phyloP scores from a whole-genome alignment of 768 basidiomycete species.

The Boletellus ananiceps region DNA sequence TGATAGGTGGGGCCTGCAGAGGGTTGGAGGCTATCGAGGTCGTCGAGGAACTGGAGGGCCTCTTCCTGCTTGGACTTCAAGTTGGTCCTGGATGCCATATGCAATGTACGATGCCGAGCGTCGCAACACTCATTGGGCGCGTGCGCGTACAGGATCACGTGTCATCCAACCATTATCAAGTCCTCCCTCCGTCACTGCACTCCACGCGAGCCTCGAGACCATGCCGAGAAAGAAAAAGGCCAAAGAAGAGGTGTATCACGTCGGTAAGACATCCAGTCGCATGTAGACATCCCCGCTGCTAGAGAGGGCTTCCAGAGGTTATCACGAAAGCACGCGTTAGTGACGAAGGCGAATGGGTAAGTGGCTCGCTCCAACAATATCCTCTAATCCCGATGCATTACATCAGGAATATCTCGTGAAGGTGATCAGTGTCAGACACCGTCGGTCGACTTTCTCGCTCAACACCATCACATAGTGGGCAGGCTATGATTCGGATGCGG shows the following conservation, averaged over 20 bases:
- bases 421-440: slow-evolving; percentile 33
- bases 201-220: neutral
- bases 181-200: no score
- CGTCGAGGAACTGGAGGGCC: slow-evolving; percentile 89
- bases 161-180: neutral
- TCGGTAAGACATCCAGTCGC: slow-evolving; percentile 34
- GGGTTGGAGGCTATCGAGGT: slow-evolving; percentile 79
- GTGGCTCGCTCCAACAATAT: slow-evolving; percentile 13
- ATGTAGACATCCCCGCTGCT: neutral
- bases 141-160: slow-evolving; percentile 14
- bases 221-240: slow-evolving; percentile 28
- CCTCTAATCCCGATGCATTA: neutral
- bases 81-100: slow-evolving; percentile 45
- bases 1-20: slow-evolving; percentile 24
- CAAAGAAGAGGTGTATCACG: slow-evolving; percentile 41
- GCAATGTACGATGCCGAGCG: neutral
- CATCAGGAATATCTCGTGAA: slow-evolving; percentile 64
- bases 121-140: neutral
- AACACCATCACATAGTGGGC: slow-evolving; percentile 51
- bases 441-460: neutral
- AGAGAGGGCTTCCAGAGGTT: slow-evolving; percentile 42
- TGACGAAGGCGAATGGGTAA: slow-evolving; percentile 49
- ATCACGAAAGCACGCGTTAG: slow-evolving; percentile 54
- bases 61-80: slow-evolving; percentile 73
- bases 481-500: slow-evolving; percentile 50